Evolutionary conservation across 2,329 filamentous ascomycete species (phyloP), one percentile per base, ranked within the genome.

Genomic region (Raffaelea arxii): DNA sequence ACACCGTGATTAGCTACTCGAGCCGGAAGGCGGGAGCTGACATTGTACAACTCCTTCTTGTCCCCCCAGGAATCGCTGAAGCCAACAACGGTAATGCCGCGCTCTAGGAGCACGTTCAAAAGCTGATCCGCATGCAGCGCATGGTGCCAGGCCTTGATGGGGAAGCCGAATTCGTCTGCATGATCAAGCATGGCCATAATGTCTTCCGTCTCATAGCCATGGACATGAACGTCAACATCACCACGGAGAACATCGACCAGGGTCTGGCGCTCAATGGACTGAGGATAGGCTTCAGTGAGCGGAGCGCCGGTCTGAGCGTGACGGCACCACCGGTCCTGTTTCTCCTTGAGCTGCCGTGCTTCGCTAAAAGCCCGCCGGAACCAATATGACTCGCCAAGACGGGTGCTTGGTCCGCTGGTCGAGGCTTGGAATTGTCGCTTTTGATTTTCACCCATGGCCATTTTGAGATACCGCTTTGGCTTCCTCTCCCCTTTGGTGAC

Each of bases 391-490:
- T 64, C 62, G 2, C 64, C 67, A 56, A 69, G 64, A 22, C 67
- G 60, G 3, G 60, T 47, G 3, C 18, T 5, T 7, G 45, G 45
- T 3, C 40, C 32, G 12, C 32, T 19, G 12, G 24, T 9, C 24
- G 5, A 64, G 42, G 68, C 63, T 4, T 55, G 55, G 51, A 68
- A 68, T 1, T 59, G 48, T 0, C 48, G 27, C 47, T 61, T 65
- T n/a, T 66, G 66, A 49, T 71, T 71, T 54, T 70, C 68, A 9
- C 68, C 68, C 49, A 66, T 67, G 1, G 68, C 68, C 62, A 70
- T 67, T 53, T 71, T 71, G 59, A 71, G 64, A 51, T 68, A 69
- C 25, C 64, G 52, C 19, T 53, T 55, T 4, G 65, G 59, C 24
- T 64, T 56, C 14, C 14, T 21, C 25, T 5, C 10, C 11, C 19